These are phyloP conservation scores for Suillus discolor DNA, from an alignment of 768 basidiomycete species.

Conservation along the genomic window DNA sequence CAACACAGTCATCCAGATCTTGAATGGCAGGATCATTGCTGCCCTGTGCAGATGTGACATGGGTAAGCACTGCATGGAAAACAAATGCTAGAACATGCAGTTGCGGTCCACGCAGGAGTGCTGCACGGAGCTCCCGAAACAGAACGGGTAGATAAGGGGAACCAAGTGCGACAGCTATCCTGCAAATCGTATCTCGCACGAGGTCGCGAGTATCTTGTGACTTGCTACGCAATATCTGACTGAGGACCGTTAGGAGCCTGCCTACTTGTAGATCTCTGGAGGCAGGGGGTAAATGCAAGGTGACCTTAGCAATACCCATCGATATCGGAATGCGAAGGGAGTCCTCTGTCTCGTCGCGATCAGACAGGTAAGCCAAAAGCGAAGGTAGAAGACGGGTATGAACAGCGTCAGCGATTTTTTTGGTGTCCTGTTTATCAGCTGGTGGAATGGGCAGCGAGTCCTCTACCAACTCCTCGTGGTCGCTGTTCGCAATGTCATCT, in stretches of 20 bases:
- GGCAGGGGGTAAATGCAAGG: conserved; percentile 71
- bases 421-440: conserved; percentile 18
- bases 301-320: conserved; percentile 83
- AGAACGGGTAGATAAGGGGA: conserved; percentile 71
- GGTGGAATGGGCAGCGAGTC: conserved; percentile 15
- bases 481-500: conserved; percentile 32
- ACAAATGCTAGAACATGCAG: conserved; percentile 89
- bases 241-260: conserved; percentile 79
- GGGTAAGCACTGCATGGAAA: conserved; percentile 78
- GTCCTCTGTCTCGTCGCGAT: conserved; percentile 83
- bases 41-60: conserved; percentile 65
- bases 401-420: conserved; percentile 72
- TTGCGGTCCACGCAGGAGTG: conserved; percentile 89
- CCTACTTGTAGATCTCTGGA: conserved; percentile 68
- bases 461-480: conserved; percentile 27
- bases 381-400: conserved; percentile 75
- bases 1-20: conserved; percentile 74
- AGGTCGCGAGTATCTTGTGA: conserved; percentile 93
- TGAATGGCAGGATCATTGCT: conserved; percentile 51
- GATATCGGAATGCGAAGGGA: conserved; percentile 86
- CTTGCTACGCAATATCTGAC: conserved; percentile 89
- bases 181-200: conserved; percentile 78
- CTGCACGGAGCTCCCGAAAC: conserved; percentile 80
- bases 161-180: conserved; percentile 74
- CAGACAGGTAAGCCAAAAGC: conserved; percentile 80